Conservation (phyloP, 176 grass and related monocot species). For the Thinopyrum elongatum region DNA sequence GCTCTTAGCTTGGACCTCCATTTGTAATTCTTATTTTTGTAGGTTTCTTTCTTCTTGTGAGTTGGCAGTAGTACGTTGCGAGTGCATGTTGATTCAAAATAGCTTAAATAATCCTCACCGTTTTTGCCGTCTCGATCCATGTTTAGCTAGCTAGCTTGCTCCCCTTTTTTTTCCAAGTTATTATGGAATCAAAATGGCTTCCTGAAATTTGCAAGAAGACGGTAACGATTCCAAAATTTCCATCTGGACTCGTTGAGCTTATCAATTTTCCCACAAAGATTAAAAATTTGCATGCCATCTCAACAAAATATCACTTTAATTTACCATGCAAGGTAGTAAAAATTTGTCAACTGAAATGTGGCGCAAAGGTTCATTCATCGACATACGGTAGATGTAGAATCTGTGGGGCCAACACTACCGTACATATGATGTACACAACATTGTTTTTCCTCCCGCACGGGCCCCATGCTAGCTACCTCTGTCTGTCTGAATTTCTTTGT, state of each 20-base stretch:
- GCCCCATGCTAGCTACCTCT: constrained; percentile 32
- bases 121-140: constrained; percentile 40
- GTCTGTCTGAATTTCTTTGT: constrained; percentile 39
- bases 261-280: neutral
- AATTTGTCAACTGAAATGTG: neutral
- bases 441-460: constrained; percentile 34
- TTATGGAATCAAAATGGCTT: neutral
- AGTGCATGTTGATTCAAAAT: constrained; percentile 50
- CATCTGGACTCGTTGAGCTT: neutral
- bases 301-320: neutral
- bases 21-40: constrained; percentile 64
- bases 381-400: constrained; percentile 33
- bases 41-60: constrained; percentile 52
- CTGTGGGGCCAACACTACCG: constrained; percentile 27
- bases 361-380: neutral
- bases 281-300: neutral
- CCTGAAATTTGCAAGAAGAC: neutral
- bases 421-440: constrained; percentile 44
- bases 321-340: neutral
- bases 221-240: neutral
- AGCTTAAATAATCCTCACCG: constrained; percentile 44
- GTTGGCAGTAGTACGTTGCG: constrained; percentile 15
- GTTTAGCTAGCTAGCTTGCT: neutral
- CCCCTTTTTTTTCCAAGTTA: neutral
- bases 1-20: constrained; percentile 88